Base-by-base conservation (phyloP, 2,329 filamentous ascomycete genomes). In the Tolypocladium album region DNA sequence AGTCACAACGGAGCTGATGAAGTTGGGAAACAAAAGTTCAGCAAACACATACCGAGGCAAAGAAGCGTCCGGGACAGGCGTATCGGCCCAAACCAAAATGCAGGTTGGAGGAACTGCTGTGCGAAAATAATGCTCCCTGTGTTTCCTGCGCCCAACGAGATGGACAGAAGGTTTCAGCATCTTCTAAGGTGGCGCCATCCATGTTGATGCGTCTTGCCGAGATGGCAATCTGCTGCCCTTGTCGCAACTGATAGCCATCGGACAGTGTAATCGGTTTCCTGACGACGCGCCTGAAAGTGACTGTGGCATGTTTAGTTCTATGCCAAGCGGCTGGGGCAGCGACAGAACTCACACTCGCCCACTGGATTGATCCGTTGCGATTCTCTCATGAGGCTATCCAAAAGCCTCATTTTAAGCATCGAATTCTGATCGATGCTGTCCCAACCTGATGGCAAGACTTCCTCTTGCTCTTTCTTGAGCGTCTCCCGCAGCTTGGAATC, bases 331-430 rank as follows among this genome's bases (percentile, higher is more conserved):
- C 15, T 4, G 3, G 3, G 5, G 27, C 15, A 11, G 17, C 2
- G 36, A 20, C 15, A 7, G 20, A 2, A 34, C 58, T 58, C 53
- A 64, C 63, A 63, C 43, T 63, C 60, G 17, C 63, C 62, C 17
- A 64, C 61, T 5, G 63, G 63, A 36, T 65, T 65, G 55, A 65
- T 42, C 1, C 63, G 61, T 45, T 65, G 63, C 12, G 63, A 65
- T 50, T 65, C 63, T 31, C 62, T 60, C 63, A 65, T 65, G 22
- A 67, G 53, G 31, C 63, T 64, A 50, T 65, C 64, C 22, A 67
- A 59, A 13, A 63, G 60, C 43, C 61, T 67, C 61, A 64, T 60
- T 31, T 65, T 58, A 6, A 66, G 64, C 57, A 64, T 63, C 9
- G 62, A 55, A 42, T 66, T 63, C 27, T 62, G 62, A 36, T 39